Percentiles rank a stretch among this genome's conserved stretches.
Conservation (phyloP, 1,284 basidiomycete genomes). For the Pseudozyma flocculosa region DNA sequence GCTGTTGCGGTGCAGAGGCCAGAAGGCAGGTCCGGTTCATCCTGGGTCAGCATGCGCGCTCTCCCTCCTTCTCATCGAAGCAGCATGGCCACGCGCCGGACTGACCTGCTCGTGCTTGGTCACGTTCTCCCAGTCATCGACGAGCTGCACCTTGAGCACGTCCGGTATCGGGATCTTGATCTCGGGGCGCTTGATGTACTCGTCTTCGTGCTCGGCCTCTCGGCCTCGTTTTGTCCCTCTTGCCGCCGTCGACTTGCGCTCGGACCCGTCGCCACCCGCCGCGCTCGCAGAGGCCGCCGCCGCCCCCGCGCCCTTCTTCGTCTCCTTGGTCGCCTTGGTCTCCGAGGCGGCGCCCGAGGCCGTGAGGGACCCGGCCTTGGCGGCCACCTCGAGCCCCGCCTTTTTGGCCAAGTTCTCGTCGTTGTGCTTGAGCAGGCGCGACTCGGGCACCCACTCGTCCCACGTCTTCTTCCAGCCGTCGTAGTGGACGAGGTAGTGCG, state of each 20-base stretch:
- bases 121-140: slow-evolving; percentile 97
- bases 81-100: too few species aligned
- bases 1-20: slow-evolving; percentile 60
- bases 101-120: slow-evolving; percentile 74
- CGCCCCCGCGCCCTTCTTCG: slow-evolving; percentile 1
- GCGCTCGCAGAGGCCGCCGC: background rate
- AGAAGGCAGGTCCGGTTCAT: background rate
- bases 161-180: slow-evolving; percentile 90
- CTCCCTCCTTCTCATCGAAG: too few species aligned
- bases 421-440: slow-evolving; percentile 80
- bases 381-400: slow-evolving; percentile 58
- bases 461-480: slow-evolving; percentile 99
- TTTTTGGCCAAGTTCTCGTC: slow-evolving; percentile 82
- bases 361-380: slow-evolving; percentile 54
- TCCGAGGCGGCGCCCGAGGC: slow-evolving; percentile 14
- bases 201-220: slow-evolving; percentile 59
- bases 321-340: slow-evolving; percentile 29
- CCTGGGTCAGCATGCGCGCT: too few species aligned
- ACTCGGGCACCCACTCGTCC: slow-evolving; percentile 95
- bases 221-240: slow-evolving; percentile 19
- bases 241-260: slow-evolving; percentile 40
- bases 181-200: slow-evolving; percentile 73
- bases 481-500: slow-evolving; percentile 95
- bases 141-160: slow-evolving; percentile 79
- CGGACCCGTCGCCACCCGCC: slow-evolving; percentile 3